A percentile compares a stretch with the other conserved stretches of the same genome.
Evolutionary conservation across 257 asterid species (phyloP).

Genomic region (Asclepias syriaca): DNA sequence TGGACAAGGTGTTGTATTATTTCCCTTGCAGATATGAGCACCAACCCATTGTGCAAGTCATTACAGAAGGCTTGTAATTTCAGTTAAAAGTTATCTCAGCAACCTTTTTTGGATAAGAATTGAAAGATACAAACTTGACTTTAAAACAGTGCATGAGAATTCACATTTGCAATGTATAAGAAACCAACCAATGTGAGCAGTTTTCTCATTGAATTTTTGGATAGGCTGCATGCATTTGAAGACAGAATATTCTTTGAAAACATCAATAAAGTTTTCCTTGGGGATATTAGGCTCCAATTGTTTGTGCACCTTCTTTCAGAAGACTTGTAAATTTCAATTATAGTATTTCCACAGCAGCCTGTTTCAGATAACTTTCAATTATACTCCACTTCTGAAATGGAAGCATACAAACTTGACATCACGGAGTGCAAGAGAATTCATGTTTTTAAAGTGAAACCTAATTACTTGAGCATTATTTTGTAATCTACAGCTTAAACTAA

Average conservation of each 20-base stretch:
- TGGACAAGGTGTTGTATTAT: not conserved
- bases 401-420: not conserved
- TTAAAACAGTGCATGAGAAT: not conserved
- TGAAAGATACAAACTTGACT: not conserved
- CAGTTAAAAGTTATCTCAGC: not conserved
- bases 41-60: not conserved
- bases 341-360: not conserved
- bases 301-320: not conserved
- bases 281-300: not conserved
- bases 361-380: not conserved
- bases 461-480: not conserved
- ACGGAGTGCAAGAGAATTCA: not conserved
- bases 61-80: not conserved
- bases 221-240: not conserved
- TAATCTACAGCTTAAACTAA: not conserved
- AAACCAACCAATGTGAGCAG: not conserved
- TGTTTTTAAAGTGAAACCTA: not conserved
- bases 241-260: not conserved
- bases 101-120: not conserved
- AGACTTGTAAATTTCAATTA: not conserved
- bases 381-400: not conserved
- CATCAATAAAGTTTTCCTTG: not conserved
- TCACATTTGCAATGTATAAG: not conserved
- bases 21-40: not conserved
- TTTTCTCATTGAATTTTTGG: not conserved